Evolutionary conservation across 345 rosid genomes (phyloP), one percentile per base, ranked within the genome.

Genomic region (Aquilaria malaccensis): DNA sequence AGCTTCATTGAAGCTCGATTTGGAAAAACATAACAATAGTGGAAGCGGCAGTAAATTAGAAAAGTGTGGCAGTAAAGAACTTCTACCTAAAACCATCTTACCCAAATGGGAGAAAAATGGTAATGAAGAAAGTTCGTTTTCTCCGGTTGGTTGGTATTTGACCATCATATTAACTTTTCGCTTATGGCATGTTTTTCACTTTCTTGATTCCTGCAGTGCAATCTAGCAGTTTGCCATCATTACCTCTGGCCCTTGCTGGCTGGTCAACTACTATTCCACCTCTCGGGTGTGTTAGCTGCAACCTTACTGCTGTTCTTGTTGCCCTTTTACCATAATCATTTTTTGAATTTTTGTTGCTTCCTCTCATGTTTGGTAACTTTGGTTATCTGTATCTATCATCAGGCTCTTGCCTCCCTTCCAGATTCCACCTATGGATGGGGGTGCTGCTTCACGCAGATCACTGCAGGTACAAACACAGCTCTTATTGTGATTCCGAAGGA

Each of bases 391-490:
- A 47, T 54, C 33, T 68, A 13, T 52, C 59, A 22, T 60, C 80
- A 84, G 90, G 45, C 72, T 67, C 61, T 57, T 58, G 59, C 62
- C 80, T 48, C 58, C 69, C 43, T 62, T 70, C 61, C 83, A 68
- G 54, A 64, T 74, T 60, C 37, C 67, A 6, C 59, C 83, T 60
- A 48, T 69, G 55, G 78, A 78, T 56, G 76, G 74, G 56, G 68
- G 60, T 52, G 6, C 54, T 15, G 56, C 56, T 67, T 66, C 80
- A 31, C 68, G 77, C 61, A 41, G 67, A 30, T 45, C 60, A 50
- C 49, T 69, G 31, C 81, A 69, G 87, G 90, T 82, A 70, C 6
- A 45, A 29, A 45, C 3, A 13, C 60, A 29, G 59, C 29, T 41
- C 29, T 41, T n/a, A 30, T 15, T 33, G 2, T 29, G 14, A 46